Evolutionary conservation across 2,329 filamentous ascomycete genomes (phyloP), one percentile per base, ranked within the genome.

Genomic region (Fusarium sarcochroum): DNA sequence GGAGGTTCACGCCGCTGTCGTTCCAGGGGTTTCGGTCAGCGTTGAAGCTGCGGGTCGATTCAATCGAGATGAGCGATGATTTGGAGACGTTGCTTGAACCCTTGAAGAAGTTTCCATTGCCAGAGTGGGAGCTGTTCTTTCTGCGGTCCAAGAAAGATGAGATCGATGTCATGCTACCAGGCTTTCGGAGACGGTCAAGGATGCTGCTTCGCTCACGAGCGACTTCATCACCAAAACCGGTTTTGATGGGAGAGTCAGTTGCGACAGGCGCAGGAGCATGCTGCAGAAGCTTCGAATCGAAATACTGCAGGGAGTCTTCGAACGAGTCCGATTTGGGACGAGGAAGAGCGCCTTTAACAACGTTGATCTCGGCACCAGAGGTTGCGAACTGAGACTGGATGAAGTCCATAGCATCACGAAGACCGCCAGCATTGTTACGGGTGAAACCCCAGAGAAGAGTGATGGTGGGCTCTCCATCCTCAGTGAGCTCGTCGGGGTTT

Each of bases 261-360:
- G 89, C 87, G 18, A 94, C 86, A 2, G 92, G 88, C 6, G 92
- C 88, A 35, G 95, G 94, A 6, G 95, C 94, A 74, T 97, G 94
- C 80, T 98, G 96, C 54, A 99, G 87, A 45, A 99, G 87, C 82
- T 98, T 98, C 3, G 95, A 98, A 77, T 98, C 93, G 76, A 99
- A 99, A 83, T 94, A 98, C 58, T 94, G 95, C 52, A 98, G 86
- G 9, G 95, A 97, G 74, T 99, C 95, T 78, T 99, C 96, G 70
- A 99, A 99, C 0, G 96, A 98, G 79, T 99, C 96, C 1, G 96
- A 98, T 83, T 98, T 98, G 67, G 96, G 96, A n/a, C 96, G 92
- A 20, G 95, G 94, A 69, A 98, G 96, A n/a, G 93, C 91, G 52
- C 96, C 96, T 79, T 97, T 97, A 75, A 98, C 90, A 41, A 94